Conservation (phyloP, 1,284 basidiomycete species). For the Malassezia nana region DNA sequence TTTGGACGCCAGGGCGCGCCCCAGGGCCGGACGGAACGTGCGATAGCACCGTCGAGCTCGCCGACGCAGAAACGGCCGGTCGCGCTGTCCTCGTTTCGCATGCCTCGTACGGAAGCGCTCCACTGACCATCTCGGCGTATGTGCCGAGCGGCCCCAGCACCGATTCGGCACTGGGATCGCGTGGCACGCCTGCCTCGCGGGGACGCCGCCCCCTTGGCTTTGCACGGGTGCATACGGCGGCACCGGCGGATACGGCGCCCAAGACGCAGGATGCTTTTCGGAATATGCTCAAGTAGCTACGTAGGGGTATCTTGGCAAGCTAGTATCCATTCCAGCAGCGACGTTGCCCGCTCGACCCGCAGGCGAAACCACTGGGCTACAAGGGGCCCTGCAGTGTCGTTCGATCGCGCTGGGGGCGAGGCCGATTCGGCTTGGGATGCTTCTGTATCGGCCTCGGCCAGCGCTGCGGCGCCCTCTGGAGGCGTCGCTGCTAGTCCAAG, state of each 20-base stretch:
- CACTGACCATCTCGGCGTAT: conserved; percentile 3
- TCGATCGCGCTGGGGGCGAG: too few species aligned
- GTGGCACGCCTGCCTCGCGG: conserved; percentile 16
- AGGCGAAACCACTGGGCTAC: neutral
- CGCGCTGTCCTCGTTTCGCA: conserved; percentile 19
- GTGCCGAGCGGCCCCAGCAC: neutral
- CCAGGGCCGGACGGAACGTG: conserved; percentile 15
- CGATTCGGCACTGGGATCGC: conserved; percentile 1
- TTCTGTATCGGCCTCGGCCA: neutral
- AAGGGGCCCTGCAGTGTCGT: neutral
- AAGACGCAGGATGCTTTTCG: conserved; percentile 29
- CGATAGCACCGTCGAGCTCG: conserved; percentile 29
- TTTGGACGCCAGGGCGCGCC: conserved; percentile 24
- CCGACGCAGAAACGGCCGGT: conserved; percentile 23
- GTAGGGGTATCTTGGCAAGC: conserved; percentile 2
- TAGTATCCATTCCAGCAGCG: conserved; percentile 8
- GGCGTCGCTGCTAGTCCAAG: neutral
- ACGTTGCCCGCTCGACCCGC: conserved; percentile 2
- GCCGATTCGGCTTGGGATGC: neutral
- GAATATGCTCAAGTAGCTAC: conserved; percentile 19
- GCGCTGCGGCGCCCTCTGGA: neutral
- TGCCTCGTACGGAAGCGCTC: conserved; percentile 2
- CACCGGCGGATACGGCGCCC: neutral
- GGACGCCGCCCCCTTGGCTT: conserved; percentile 19
- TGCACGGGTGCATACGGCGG: conserved; percentile 6